Base-by-base conservation (phyloP, 2,329 filamentous ascomycete genomes). In the Penicillium sp. region DNA sequence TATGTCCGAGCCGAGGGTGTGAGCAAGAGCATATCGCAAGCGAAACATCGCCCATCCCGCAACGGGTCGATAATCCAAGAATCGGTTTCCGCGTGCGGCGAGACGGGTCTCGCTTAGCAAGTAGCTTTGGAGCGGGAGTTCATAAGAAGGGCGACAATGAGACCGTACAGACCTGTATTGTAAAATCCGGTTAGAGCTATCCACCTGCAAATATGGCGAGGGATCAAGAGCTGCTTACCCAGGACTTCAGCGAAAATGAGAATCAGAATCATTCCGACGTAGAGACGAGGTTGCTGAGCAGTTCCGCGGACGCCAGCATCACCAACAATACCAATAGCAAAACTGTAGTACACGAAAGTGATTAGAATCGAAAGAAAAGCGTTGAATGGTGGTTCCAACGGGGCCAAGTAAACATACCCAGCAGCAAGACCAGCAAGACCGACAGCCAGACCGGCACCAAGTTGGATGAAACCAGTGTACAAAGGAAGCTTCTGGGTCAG, bases 161-260 rank as follows among this genome's bases (percentile, higher is more conserved):
- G 86, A 78, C 95, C 95, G 83, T 99, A 99, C 60, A 99, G 91
- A 95, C 94, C 91, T 95, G 63, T 11, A 27, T 2, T 46, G 11
- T 22, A 51, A 52, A 75, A 61, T 77, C 74, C 55, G 33, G 54
- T 66, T 66, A 53, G 54, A 24, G 43, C 43, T 47, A n/a, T 24
- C 10, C 7, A n/a, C 6, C 41, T 16, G 1, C 11, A 5, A 10
- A 47, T 57, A 22, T 36, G 50, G 24, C 31, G 83, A 18, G 16
- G 13, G 5, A 22, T 31, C 14, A 6, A 19, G 14, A 18, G 2
- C 6, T 31, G 37, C 89, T 64, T 84, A 95, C 92, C 93, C 89
- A 97, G 82, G 69, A 97, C 93, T 94, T 97, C 93, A 69, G 93
- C 93, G 85, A 96, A 97, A 94, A 97, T 97, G 82, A 97, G 91